A percentile compares a stretch with the other conserved stretches of the same genome.
phyloP scores from a whole-genome alignment of 2,329 filamentous ascomycete genomes.

The Colletotrichum paranaense region DNA sequence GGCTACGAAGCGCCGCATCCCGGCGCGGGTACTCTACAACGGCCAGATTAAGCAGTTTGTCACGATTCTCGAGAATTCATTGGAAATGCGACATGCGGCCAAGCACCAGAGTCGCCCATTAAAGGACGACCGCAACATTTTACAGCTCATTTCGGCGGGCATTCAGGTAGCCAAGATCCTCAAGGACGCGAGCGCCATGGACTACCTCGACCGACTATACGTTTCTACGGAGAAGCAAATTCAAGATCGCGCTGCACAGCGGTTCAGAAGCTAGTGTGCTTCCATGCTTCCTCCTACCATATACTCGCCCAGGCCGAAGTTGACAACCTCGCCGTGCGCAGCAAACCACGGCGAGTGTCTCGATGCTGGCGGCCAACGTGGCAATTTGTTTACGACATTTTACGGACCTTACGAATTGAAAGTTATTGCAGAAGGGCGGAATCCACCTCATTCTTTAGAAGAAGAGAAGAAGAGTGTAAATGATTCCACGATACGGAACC shows the following conservation, averaged over 20 bases:
- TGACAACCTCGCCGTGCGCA: slow-evolving; percentile 9
- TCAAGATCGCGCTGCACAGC: slow-evolving; percentile 68
- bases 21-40: slow-evolving; percentile 85
- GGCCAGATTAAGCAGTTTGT: slow-evolving; percentile 93
- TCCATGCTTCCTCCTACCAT: not conserved
- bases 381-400: slow-evolving; percentile 12
- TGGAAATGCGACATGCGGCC: slow-evolving; percentile 88
- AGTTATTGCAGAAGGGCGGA: slow-evolving; percentile 21
- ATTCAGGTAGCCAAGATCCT: slow-evolving; percentile 90
- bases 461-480: slow-evolving; percentile 28
- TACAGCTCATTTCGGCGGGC: slow-evolving; percentile 88
- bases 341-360: not conserved
- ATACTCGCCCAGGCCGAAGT: not conserved
- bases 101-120: slow-evolving; percentile 85
- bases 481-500: slow-evolving; percentile 29
- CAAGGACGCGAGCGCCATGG: slow-evolving; percentile 86
- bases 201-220: slow-evolving; percentile 84
- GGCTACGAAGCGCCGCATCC: slow-evolving; percentile 87
- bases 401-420: slow-evolving; percentile 34
- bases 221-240: slow-evolving; percentile 84
- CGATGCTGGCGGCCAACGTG: not conserved
- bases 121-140: slow-evolving; percentile 89
- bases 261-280: slow-evolving; percentile 49
- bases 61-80: slow-evolving; percentile 86
- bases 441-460: slow-evolving; percentile 30